Conservation (phyloP, 768 basidiomycete species). For the Tremella fuciformis region DNA sequence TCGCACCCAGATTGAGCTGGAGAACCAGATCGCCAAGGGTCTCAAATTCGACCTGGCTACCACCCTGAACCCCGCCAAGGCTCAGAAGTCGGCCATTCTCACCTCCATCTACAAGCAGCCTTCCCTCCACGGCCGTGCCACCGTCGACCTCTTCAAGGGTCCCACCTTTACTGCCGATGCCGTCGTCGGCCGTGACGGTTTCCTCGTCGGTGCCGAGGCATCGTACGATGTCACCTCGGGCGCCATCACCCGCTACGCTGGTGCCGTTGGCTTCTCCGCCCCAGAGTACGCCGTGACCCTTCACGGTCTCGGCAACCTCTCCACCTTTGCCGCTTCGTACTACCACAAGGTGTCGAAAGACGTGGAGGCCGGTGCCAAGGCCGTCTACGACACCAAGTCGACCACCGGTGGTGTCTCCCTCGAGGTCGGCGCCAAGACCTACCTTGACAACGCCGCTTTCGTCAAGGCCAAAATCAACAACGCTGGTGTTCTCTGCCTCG, state of each 20-base stretch:
- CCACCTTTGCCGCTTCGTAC: conserved; percentile 90
- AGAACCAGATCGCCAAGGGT: conserved; percentile 95
- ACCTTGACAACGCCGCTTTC: conserved; percentile 75
- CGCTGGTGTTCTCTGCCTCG: conserved; percentile 80
- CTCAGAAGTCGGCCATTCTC: conserved; percentile 75
- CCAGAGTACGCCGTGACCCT: conserved; percentile 84
- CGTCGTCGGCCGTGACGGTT: conserved; percentile 92
- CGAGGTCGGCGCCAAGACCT: conserved; percentile 95
- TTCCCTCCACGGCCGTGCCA: conserved; percentile 83
- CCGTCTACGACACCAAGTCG: conserved; percentile 89
- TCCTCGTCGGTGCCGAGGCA: conserved; percentile 93
- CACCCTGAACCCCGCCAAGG: conserved; percentile 80
- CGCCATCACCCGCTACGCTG: conserved; percentile 83
- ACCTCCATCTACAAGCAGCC: conserved; percentile 92
- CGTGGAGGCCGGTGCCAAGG: conserved; percentile 56
- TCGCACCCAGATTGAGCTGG: conserved; percentile 86
- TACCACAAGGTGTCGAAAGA: conserved; percentile 66
- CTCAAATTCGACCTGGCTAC: conserved; percentile 90
- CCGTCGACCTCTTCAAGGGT: conserved; percentile 94
- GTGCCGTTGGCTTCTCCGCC: conserved; percentile 90
- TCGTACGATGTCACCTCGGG: conserved; percentile 95
- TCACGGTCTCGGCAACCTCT: conserved; percentile 91
- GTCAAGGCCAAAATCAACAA: conserved; percentile 99
- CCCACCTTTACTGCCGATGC: conserved; percentile 96
- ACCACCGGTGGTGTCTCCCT: conserved; percentile 80